A percentile compares a stretch with the other conserved stretches of the same genome.
Evolutionary conservation across 352 stramenopile species (phyloP).

Genomic region (Phytophthora tentaculata): DNA sequence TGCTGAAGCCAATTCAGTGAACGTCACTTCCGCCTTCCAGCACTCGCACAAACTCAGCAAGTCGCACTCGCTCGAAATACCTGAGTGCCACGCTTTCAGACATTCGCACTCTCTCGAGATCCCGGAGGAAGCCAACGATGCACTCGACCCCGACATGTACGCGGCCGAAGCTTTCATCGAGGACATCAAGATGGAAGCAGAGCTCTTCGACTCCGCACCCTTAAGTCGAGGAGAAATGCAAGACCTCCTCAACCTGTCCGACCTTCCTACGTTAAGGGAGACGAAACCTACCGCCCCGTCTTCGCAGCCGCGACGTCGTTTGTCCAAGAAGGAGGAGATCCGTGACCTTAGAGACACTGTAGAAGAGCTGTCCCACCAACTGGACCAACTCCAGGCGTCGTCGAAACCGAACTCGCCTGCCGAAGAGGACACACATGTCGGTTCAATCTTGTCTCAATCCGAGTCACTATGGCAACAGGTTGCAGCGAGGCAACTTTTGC

Average conservation of each 20-base stretch:
- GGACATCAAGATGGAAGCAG: constrained; percentile 23
- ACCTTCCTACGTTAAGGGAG: background rate
- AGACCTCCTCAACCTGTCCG: constrained; percentile 1
- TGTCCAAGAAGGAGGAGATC: constrained; percentile 43
- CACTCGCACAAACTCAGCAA: constrained; percentile 25
- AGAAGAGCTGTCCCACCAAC: constrained; percentile 29
- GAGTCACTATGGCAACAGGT: constrained; percentile 37
- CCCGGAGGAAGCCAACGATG: constrained; percentile 4
- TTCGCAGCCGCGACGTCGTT: background rate
- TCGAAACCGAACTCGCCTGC: constrained; percentile 20
- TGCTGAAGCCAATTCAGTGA: background rate
- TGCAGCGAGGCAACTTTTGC: constrained; percentile 25
- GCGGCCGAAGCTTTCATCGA: constrained; percentile 22
- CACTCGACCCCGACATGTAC: constrained; percentile 19
- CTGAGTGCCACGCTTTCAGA: constrained; percentile 9
- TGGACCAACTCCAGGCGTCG: constrained; percentile 24
- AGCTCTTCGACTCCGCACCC: constrained; percentile 16
- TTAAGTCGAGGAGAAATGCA: constrained; percentile 1
- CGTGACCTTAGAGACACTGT: constrained; percentile 28
- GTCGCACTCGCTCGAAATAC: constrained; percentile 32
- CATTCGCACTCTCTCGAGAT: constrained; percentile 30
- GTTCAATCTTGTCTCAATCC: constrained; percentile 18
- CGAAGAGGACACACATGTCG: constrained; percentile 12
- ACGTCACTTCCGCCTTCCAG: constrained; percentile 27
- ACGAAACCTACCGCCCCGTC: background rate